Base-by-base conservation (phyloP, 2,329 filamentous ascomycete genomes). In the Pseudophaeomoniella oleicola region DNA sequence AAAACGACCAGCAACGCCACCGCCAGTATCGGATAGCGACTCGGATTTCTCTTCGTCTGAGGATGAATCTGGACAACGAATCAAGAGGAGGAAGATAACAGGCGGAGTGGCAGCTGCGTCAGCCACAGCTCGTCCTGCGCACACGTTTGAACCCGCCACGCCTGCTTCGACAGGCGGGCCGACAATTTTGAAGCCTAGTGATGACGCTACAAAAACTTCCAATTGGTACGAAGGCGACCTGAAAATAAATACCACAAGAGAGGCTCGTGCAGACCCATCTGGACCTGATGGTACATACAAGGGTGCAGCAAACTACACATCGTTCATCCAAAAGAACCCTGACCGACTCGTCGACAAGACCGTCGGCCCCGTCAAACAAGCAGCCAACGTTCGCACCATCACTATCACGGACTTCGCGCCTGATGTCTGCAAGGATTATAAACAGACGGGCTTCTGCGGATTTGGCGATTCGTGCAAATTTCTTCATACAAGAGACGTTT, bases 371-470 rank as follows among this genome's bases (percentile, higher is more conserved):
- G 71, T 92, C 42, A 94, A 94, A 58, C 81, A 57, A 11, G 41
- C 82, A 1, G 82, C 83, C 1, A 96, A 96, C 50, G 78, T 98
- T 38, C 77, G 90, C 36, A 93, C 82, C 2, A 80, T 93, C 44
- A 96, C 87, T 0, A 72, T 88, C 4, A 93, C 77, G 19, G 90
- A 98, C 53, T 96, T 84, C 53, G 80, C 82, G 0, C 85, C 88
- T 0, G 88, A 96, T 46, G 82, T 93, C 0, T 98, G 90, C 60
- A 96, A 96, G 56, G 90, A 96, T 53, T 90, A 84, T 58, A 88
- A 88, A 47, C 72, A 82, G 49, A 90, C 78, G 0, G 80, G 80
- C 1, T 79, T 75, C 52, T 80, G 73, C 46, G 72, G 68, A 6
- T 71, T 47, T 37, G 47, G 47, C 17, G 83, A 90, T 53, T 77